Conservation (phyloP, 2,329 filamentous ascomycete genomes). For the Colletotrichum sidae region DNA sequence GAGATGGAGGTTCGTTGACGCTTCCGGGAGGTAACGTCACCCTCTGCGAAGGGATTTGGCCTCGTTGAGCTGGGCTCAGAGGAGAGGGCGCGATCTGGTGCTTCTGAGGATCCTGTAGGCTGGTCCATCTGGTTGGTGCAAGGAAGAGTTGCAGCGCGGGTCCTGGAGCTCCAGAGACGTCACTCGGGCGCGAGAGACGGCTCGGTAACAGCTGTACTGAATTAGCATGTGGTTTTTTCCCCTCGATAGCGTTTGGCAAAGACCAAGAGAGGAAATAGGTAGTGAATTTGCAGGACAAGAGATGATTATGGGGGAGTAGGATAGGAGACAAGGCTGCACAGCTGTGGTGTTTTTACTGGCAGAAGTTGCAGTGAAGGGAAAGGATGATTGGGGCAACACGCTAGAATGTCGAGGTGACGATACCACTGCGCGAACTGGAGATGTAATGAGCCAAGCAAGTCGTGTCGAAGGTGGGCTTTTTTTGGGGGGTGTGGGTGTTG, state of each 20-base stretch:
- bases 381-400: constrained; percentile 15
- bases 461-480: constrained; percentile 35
- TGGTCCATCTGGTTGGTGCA: constrained; percentile 66
- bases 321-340: constrained; percentile 28
- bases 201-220: constrained; percentile 63
- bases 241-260: constrained; percentile 37
- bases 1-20: constrained; percentile 70
- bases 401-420: constrained; percentile 34
- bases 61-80: constrained; percentile 73
- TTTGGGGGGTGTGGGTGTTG: constrained; percentile 28
- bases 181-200: constrained; percentile 65
- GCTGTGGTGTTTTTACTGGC: constrained; percentile 5
- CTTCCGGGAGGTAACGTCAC: constrained; percentile 67
- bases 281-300: not conserved
- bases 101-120: constrained; percentile 60
- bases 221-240: constrained; percentile 67
- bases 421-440: constrained; percentile 28
- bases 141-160: constrained; percentile 49
- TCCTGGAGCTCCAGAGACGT: constrained; percentile 60
- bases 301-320: constrained; percentile 20
- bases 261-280: constrained; percentile 26
- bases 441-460: constrained; percentile 28
- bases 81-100: constrained; percentile 69
- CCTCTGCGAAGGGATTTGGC: constrained; percentile 73
- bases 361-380: not conserved